Base-by-base conservation (phyloP, 345 rosid species). In the Mangifera indica region DNA sequence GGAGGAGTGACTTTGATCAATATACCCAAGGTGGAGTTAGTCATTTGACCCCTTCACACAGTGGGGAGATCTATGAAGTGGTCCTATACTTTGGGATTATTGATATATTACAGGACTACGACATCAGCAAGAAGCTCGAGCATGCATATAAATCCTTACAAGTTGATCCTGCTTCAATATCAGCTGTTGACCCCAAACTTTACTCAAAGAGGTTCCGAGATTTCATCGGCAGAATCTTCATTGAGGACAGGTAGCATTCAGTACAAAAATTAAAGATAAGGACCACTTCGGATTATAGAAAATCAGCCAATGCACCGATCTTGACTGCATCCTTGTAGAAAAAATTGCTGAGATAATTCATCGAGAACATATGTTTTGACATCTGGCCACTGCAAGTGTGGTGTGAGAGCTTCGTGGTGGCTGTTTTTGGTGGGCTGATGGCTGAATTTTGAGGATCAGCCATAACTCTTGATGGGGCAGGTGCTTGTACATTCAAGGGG, bases 161-260 rank as follows among this genome's bases (percentile, higher is more conserved):
- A 74, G 98, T 82, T 0, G 97, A 95, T 70, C 96, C 99, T 18
- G 53, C 86, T 63, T 95, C 98, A 1, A 95, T 95, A 77, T 92
- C 99, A 26, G 98, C 98, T 1, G 99, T 95, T 20, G 99, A 88
- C 81, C 99, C 99, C 5, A 92, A 91, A 74, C 93, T 76, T n/a
- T 95, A 95, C 76, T 95, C 99, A 0, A 95, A 81, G 83, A 91
- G 99, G 72, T 95, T 95, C 78, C 83, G 91, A n/a, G 98, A 92
- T 75, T 95, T 95, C 81, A 83, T 95, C 2, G 84, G 93, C 45
- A 84, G 97, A 84, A 91, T 92, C 83, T 92, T 95, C 77, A 62
- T 95, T 8, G 93, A 95, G 81, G 99, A 95, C 83, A 79, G 89
- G 88, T 89, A 89, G 83, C 62, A 46, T 22, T 29, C 21, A 4